Conservation (phyloP, 805 yeast genomes). For the Ogataea nonfermentans region DNA sequence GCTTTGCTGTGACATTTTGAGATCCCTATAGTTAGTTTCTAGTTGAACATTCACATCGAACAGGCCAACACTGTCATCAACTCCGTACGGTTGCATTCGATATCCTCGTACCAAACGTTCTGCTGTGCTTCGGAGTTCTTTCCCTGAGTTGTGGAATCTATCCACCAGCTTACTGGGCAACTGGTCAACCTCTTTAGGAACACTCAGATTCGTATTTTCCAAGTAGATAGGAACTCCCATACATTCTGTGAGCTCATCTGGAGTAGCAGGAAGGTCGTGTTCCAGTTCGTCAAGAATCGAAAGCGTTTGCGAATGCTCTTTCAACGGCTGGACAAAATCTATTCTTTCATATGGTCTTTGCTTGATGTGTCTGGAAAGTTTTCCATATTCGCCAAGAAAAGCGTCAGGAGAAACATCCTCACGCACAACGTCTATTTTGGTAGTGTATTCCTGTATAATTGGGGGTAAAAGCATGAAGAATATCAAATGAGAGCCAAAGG, state of each 20-base stretch:
- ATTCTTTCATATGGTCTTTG: conserved; percentile 2
- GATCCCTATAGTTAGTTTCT: background rate
- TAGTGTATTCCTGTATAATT: conserved; percentile 27
- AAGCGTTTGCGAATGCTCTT: background rate
- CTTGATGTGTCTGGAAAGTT: background rate
- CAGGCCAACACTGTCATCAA: background rate
- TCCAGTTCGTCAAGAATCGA: background rate
- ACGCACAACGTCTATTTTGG: conserved; percentile 30
- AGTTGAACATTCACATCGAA: background rate
- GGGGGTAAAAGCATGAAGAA: conserved; percentile 32
- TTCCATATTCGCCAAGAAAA: conserved; percentile 5
- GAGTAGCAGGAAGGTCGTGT: conserved; percentile 20
- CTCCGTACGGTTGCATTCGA: conserved; percentile 7
- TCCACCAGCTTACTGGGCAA: conserved; percentile 7
- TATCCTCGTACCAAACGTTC: background rate
- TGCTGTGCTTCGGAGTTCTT: background rate
- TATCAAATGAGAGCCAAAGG: conserved; percentile 33
- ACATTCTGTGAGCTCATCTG: conserved; percentile 19
- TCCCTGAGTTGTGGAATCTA: background rate
- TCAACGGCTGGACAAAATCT: conserved; percentile 1
- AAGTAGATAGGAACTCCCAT: conserved; percentile 19
- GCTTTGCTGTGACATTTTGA: conserved; percentile 1
- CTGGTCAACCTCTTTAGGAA: conserved; percentile 10
- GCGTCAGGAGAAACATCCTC: conserved; percentile 28
- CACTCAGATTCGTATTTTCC: conserved; percentile 8